Conservation (phyloP, 257 asterid species). For the Cynanchum wilfordii region DNA sequence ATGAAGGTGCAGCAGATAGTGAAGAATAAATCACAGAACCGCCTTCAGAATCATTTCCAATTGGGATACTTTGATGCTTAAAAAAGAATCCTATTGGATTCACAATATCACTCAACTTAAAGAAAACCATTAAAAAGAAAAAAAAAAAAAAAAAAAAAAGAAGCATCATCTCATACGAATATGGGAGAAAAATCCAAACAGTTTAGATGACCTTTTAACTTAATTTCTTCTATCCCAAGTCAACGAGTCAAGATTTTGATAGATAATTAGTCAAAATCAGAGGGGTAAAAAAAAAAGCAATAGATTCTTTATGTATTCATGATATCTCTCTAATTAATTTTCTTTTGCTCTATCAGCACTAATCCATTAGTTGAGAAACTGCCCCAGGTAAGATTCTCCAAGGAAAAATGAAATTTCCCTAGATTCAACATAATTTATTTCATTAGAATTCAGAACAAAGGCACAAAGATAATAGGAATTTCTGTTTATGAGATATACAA, state of each 20-base stretch:
- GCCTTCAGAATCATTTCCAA: constrained; percentile 75
- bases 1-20: constrained; percentile 57
- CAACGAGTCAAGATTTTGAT: background rate
- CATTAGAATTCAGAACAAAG: background rate
- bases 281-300: background rate
- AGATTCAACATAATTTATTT: background rate
- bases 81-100: constrained; percentile 23
- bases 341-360: background rate
- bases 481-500: background rate
- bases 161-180: background rate
- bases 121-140: background rate
- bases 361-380: background rate
- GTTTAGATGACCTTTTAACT: background rate
- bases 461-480: background rate
- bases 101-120: constrained; percentile 3
- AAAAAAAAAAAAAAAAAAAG: background rate
- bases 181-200: too few species aligned
- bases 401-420: background rate
- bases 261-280: background rate
- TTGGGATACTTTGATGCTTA: constrained; percentile 84
- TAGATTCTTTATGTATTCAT: background rate
- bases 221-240: background rate
- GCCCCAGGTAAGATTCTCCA: background rate
- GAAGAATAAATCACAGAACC: constrained; percentile 85
- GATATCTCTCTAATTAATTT: background rate